Evolutionary conservation across 441 rosid species (phyloP).

Genomic region (Aquilaria agallochum): DNA sequence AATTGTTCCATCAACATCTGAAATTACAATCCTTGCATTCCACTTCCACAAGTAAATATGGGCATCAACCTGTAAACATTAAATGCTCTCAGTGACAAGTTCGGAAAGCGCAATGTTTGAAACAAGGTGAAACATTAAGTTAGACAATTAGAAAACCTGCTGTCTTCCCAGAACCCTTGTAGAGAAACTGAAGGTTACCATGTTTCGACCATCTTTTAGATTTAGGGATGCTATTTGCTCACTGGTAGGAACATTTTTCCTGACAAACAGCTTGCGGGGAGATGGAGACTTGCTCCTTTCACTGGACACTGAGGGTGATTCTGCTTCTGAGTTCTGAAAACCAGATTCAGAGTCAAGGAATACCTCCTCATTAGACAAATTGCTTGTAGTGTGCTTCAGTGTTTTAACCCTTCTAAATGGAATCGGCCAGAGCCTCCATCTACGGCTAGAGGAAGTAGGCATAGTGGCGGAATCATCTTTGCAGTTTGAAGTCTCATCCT

Average conservation of each 20-base stretch:
- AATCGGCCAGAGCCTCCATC: conserved; percentile 87
- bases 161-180: conserved; percentile 89
- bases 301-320: conserved; percentile 22
- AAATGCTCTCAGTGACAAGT: conserved; percentile 17
- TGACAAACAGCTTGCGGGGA: conserved; percentile 58
- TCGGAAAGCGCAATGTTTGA: neutral
- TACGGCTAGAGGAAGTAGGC: conserved; percentile 48
- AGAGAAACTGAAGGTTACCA: conserved; percentile 78
- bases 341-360: conserved; percentile 75
- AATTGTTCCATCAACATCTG: conserved; percentile 96
- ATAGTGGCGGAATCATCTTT: conserved; percentile 34
- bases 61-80: conserved; percentile 66
- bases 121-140: conserved; percentile 3
- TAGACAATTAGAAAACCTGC: conserved; percentile 49
- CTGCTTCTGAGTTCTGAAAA: conserved; percentile 34
- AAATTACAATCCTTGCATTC: conserved; percentile 81
- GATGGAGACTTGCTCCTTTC: conserved; percentile 49
- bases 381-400: conserved; percentile 56
- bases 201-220: conserved; percentile 87
- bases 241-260: conserved; percentile 78
- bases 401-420: conserved; percentile 83
- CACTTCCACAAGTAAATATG: conserved; percentile 92
- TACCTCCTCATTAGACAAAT: conserved; percentile 65
- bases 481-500: conserved; percentile 30
- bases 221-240: conserved; percentile 87